A percentile compares a stretch with the other conserved stretches of the same genome.
These are phyloP conservation scores for Xylariomycetidae sp. DNA, from an alignment of 2,329 filamentous ascomycete genomes.

Conservation along the genomic window DNA sequence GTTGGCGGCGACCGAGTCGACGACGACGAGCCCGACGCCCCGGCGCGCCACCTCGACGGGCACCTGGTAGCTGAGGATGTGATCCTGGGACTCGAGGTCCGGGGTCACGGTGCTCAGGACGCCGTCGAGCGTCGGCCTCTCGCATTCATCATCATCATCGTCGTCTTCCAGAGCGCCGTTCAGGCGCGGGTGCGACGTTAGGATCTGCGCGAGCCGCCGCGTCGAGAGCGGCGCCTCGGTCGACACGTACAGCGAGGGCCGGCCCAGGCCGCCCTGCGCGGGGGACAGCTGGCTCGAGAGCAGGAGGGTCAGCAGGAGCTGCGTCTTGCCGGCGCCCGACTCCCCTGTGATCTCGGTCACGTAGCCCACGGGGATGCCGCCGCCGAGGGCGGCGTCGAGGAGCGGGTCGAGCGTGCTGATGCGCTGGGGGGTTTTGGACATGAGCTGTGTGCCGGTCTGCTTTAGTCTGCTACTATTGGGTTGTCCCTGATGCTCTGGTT, in stretches of 20 bases:
- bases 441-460: constrained; percentile 33
- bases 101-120: constrained; percentile 79
- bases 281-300: constrained; percentile 77
- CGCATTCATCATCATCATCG: no score
- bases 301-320: constrained; percentile 81
- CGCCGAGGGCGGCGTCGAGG: constrained; percentile 67
- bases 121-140: constrained; percentile 61
- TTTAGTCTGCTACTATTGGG: constrained; percentile 14
- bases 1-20: constrained; percentile 93
- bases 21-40: constrained; percentile 73
- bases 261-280: constrained; percentile 67
- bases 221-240: constrained; percentile 87
- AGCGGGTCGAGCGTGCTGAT: constrained; percentile 77
- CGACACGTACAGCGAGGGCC: constrained; percentile 85
- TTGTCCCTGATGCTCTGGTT: constrained; percentile 6
- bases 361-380: constrained; percentile 75
- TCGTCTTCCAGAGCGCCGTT: no score
- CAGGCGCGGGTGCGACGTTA: constrained; percentile 62
- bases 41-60: constrained; percentile 76
- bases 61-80: constrained; percentile 89
- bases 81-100: constrained; percentile 91
- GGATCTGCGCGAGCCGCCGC: constrained; percentile 73
- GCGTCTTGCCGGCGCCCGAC: constrained; percentile 92
- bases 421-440: constrained; percentile 39
- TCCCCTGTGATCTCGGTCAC: constrained; percentile 90